Evolutionary conservation across 139 green algal genomes (phyloP).

Genomic region (Yamagishiella unicocca): DNA sequence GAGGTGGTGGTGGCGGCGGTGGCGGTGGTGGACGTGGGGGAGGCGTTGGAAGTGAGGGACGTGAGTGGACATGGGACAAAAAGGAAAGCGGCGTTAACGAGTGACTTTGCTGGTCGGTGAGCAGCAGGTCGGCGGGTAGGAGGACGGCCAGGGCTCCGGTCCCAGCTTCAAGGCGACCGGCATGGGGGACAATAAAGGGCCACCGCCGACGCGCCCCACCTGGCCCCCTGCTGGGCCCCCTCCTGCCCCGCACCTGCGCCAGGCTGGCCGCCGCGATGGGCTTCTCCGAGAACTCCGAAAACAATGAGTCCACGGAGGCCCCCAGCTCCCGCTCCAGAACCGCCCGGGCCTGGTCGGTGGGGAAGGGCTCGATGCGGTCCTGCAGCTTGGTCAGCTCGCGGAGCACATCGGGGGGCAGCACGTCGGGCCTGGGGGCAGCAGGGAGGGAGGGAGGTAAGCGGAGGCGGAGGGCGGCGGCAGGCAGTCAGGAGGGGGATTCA

Average conservation of each 20-base stretch:
- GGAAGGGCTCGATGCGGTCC: constrained; percentile 92
- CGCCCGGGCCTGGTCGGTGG: constrained; percentile 4
- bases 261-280: constrained; percentile 93
- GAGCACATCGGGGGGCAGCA: constrained; percentile 88
- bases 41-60: no score
- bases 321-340: constrained; percentile 86
- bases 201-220: no score
- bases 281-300: constrained; percentile 81
- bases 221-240: not conserved
- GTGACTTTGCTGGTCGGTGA: no score
- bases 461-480: not conserved
- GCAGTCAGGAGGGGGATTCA: not conserved
- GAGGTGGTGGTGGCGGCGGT: no score
- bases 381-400: constrained; percentile 90
- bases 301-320: constrained; percentile 78
- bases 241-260: constrained; percentile 81
- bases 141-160: no score
- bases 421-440: constrained; percentile 79
- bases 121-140: no score
- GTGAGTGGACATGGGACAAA: no score
- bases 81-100: no score
- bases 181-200: no score
- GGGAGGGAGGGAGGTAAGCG: not conserved
- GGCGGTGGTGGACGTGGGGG: no score
- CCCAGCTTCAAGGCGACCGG: no score